These are phyloP conservation scores for Boechera divaricarpa DNA, from an alignment of 345 rosid species.

Conservation along the genomic window DNA sequence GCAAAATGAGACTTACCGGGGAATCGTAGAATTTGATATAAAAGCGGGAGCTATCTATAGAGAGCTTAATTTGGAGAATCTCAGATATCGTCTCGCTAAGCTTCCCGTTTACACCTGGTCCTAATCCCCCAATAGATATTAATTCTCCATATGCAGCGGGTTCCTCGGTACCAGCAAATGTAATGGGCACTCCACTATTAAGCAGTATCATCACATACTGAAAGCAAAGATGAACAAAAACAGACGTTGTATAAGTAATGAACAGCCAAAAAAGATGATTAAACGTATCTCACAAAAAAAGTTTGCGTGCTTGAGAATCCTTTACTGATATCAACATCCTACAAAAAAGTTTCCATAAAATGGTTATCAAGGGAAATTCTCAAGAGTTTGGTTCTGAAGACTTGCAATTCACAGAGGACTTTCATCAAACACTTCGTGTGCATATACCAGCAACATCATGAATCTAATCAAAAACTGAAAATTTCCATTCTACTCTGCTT, in stretches of 20 bases:
- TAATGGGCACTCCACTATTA: conserved; percentile 84
- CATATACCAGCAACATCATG: background rate
- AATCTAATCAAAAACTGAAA: background rate
- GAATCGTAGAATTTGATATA: conserved; percentile 86
- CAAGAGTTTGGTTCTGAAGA: background rate
- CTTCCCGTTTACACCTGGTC: conserved; percentile 71
- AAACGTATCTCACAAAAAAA: background rate
- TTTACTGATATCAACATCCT: background rate
- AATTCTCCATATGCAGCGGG: conserved; percentile 93
- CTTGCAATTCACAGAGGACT: conserved; percentile 24
- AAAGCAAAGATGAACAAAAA: conserved; percentile 4
- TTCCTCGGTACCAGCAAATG: conserved; percentile 85
- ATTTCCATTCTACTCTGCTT: too few relatives aligned
- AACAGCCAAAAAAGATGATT: background rate
- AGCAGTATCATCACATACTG: conserved; percentile 94
- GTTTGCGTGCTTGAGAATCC: background rate
- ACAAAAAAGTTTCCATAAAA: too few relatives aligned
- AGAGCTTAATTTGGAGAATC: conserved; percentile 83
- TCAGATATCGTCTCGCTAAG: conserved; percentile 81
- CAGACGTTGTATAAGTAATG: background rate
- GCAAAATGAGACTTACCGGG: conserved; percentile 50
- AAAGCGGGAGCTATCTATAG: conserved; percentile 80
- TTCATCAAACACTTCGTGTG: conserved; percentile 18
- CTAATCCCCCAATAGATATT: conserved; percentile 86
- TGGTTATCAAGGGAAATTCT: background rate